A percentile compares a stretch with the other conserved stretches of the same genome.
phyloP scores from a whole-genome alignment of 2,329 filamentous ascomycete genomes.

The Fusarium udum region DNA sequence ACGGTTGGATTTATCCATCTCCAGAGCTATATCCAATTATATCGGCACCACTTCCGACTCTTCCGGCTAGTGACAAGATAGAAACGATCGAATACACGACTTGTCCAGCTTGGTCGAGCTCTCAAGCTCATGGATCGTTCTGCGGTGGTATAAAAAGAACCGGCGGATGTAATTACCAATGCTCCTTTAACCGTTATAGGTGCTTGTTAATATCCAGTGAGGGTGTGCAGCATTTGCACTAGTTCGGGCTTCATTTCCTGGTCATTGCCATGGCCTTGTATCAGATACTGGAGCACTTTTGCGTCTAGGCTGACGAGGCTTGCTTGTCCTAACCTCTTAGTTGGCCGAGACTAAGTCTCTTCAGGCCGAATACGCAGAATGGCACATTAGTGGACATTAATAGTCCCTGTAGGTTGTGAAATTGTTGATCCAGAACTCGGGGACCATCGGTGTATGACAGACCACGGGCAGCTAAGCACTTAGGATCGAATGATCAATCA shows the following conservation, averaged over 20 bases:
- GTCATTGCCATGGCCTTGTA: neutral
- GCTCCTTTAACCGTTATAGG: constrained; percentile 2
- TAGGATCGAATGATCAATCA: neutral
- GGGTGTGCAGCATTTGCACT: constrained; percentile 9
- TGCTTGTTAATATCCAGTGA: constrained; percentile 1
- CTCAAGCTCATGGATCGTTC: neutral
- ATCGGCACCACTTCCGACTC: constrained; percentile 15
- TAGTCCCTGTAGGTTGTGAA: neutral
- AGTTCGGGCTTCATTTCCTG: neutral
- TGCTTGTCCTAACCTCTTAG: neutral
- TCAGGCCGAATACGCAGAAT: neutral
- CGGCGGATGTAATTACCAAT: neutral
- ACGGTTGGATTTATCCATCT: neutral
- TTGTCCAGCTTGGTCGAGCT: neutral
- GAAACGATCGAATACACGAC: neutral
- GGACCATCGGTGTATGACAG: neutral
- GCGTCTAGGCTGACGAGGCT: neutral
- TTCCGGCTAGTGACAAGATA: constrained; percentile 8
- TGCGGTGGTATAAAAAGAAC: neutral
- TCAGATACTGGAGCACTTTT: neutral
- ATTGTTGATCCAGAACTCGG: neutral
- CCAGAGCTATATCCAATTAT: constrained; percentile 6
- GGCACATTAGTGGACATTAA: neutral
- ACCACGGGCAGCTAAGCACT: neutral
- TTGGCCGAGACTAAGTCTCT: neutral